These are phyloP conservation scores for Candida broadrunensis DNA, from an alignment of 805 yeast genomes.

Conservation along the genomic window DNA sequence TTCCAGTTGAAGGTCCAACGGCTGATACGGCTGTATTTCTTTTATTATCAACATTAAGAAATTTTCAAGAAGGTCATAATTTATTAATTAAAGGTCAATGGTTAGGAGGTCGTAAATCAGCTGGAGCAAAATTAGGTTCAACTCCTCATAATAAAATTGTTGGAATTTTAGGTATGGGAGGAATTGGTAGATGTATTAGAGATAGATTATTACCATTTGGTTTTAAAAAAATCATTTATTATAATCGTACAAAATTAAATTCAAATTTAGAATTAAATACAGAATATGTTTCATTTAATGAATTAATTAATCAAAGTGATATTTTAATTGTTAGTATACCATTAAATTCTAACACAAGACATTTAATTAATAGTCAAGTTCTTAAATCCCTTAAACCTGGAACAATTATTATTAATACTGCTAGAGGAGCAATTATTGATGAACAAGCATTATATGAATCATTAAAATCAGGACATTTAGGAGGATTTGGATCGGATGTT, in stretches of 20 bases:
- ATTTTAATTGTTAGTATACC: conserved; percentile 76
- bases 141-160: conserved; percentile 75
- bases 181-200: conserved; percentile 80
- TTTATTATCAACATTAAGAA: conserved; percentile 61
- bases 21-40: conserved; percentile 69
- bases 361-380: conserved; percentile 59
- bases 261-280: conserved; percentile 68
- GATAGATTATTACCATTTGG: conserved; percentile 76
- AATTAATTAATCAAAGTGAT: conserved; percentile 61
- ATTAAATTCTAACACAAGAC: conserved; percentile 67
- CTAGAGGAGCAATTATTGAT: conserved; percentile 82
- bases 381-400: conserved; percentile 74
- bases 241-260: conserved; percentile 61
- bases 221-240: conserved; percentile 64
- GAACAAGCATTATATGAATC: conserved; percentile 56
- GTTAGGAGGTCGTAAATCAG: conserved; percentile 43
- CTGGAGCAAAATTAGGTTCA: conserved; percentile 61
- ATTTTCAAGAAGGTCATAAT: conserved; percentile 60
- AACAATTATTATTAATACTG: conserved; percentile 76
- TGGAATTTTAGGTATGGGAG: conserved; percentile 87
- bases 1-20: conserved; percentile 65
- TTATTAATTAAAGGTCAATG: conserved; percentile 57
- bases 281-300: conserved; percentile 69
- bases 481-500: conserved; percentile 72
- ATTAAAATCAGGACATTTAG: conserved; percentile 61